phyloP scores from a whole-genome alignment of 805 yeast genomes.

The Osmozyma mogii region DNA sequence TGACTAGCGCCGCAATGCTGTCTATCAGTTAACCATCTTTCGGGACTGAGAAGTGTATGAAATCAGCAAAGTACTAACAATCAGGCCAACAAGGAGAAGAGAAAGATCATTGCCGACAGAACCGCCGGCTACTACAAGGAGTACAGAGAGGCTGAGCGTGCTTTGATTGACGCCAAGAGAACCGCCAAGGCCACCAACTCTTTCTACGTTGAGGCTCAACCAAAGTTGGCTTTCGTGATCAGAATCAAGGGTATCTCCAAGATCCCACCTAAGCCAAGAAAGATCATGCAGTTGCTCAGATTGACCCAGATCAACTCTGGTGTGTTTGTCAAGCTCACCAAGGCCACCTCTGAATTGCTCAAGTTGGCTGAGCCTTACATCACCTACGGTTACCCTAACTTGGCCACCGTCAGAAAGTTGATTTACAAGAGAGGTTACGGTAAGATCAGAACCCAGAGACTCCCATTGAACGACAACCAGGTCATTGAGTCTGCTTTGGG shows the following conservation, averaged over 20 bases:
- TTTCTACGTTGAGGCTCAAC: conserved; percentile 92
- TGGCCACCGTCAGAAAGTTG: conserved; percentile 85
- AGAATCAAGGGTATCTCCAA: conserved; percentile 99
- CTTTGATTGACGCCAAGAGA: conserved; percentile 79
- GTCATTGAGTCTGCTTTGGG: conserved; percentile 84
- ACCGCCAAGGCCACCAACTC: conserved; percentile 91
- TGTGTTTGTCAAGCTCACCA: conserved; percentile 91
- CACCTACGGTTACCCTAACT: conserved; percentile 96
- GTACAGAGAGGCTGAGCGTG: conserved; percentile 88
- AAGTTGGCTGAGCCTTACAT: conserved; percentile 94
- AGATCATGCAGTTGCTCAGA: conserved; percentile 91
- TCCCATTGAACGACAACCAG: conserved; percentile 79
- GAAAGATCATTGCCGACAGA: conserved; percentile 80
- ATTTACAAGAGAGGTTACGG: conserved; percentile 98
- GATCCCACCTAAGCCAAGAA: conserved; percentile 99
- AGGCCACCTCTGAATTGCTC: conserved; percentile 89
- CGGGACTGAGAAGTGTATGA: conserved; percentile 78
- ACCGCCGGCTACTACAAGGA: conserved; percentile 95
- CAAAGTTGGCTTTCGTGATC: conserved; percentile 88
- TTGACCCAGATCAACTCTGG: conserved; percentile 91
- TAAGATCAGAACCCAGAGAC: conserved; percentile 94
- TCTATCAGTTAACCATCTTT: conserved; percentile 76
- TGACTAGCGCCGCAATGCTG: conserved; percentile 71
- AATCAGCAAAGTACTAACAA: too few relatives aligned
- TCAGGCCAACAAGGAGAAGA: conserved; percentile 38